phyloP scores from a whole-genome alignment of 306 rosid species.

The Cicer arietinum region DNA sequence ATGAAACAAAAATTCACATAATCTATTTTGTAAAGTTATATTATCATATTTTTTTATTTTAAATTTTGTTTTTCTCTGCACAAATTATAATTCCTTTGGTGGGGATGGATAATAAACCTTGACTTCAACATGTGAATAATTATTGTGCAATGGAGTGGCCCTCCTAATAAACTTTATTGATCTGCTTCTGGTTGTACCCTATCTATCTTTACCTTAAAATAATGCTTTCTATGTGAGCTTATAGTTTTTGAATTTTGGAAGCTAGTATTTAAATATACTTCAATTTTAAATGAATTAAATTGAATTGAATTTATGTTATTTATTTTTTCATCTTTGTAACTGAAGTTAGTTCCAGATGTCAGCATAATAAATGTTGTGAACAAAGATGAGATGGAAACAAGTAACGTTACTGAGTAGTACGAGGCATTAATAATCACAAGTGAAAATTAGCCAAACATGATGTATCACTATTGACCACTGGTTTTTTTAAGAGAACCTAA shows the following conservation, averaged over 20 bases:
- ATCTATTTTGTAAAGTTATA: too few species aligned
- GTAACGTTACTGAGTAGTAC: not conserved
- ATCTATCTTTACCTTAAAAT: not conserved
- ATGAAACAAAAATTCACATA: too few species aligned
- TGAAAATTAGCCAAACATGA: not conserved
- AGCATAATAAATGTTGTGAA: not conserved
- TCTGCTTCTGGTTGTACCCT: not conserved
- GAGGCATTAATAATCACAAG: not conserved
- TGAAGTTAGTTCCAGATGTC: not conserved
- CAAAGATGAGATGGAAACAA: constrained; percentile 18
- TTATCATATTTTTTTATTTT: too few species aligned
- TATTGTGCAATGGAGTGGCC: not conserved
- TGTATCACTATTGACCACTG: not conserved
- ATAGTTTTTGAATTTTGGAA: too few species aligned
- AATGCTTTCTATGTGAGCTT: not conserved
- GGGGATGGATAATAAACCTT: too few species aligned
- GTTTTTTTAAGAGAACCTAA: not conserved
- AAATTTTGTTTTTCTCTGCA: too few species aligned
- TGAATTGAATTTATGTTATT: not conserved
- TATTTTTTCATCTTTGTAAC: not conserved
- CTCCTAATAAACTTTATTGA: not conserved
- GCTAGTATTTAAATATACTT: too few species aligned
- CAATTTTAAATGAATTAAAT: not conserved
- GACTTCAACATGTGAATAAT: not conserved
- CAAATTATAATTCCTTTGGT: too few species aligned